Evolutionary conservation across 2,329 filamentous ascomycete genomes (phyloP), one percentile per base, ranked within the genome.

Genomic region (Paracoccidioides brasiliensis): DNA sequence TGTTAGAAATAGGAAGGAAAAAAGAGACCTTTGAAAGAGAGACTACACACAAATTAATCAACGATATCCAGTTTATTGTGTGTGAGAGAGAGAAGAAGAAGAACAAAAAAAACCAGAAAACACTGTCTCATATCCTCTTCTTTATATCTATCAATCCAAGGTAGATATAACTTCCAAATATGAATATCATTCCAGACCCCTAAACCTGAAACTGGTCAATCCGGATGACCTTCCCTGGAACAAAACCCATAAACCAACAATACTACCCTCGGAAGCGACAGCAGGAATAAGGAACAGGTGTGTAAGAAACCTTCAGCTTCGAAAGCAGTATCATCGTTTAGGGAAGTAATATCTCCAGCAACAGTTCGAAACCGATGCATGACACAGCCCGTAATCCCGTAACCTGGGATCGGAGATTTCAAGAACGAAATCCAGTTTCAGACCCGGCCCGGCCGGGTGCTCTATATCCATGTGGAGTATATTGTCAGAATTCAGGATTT

Each of bases 71-170:
- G 22, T 10, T 32, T 37, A 4, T 1, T 22, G 22, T 22, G 22
- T 22, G 22, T 22, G 22, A 1, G 22, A 22, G 22, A 22, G 22
- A 22, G 22, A 22, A 2, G 22, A 22, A 2, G 37, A 4, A 32
- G 40, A 15, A 43, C 10, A 30, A 14, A 22, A 37, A 30, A 53
- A 53, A 43, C 43, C 3, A 4, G 38, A 52, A 28, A 7, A 30
- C 35, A 40, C 28, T n/a, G 49, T 28, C 10, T 22, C 38, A 33
- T 53, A 40, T 38, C 14, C 10, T 9, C 32, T 10, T 52, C 49
- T 52, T 41, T 52, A 52, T 52, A 52, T 41, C 35, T 52, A 58
- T 69, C 67, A 22, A n/a, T 15, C 7, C 14, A 15, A 38, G 37
- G 2, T 7, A 8, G 37, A 38, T 35, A 14, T 33, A 12, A 15